These are phyloP conservation scores for Salpingoeca rosetta DNA, from an alignment of 78 protist species.

Conservation along the genomic window DNA sequence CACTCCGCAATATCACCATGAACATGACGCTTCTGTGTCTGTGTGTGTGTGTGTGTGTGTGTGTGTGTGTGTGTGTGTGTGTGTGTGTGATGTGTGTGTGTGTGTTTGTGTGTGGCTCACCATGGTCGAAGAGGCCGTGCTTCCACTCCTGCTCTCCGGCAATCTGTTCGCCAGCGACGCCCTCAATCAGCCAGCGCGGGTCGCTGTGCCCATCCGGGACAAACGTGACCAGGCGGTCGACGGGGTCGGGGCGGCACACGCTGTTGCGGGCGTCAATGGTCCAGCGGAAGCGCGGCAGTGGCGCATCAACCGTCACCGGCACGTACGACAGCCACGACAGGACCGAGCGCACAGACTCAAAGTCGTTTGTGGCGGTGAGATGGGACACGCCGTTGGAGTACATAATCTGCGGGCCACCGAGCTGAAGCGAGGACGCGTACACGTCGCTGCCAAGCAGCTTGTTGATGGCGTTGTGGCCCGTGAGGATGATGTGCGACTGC, in stretches of 20 bases:
- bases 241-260: constrained; percentile 39
- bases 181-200: constrained; percentile 74
- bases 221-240: constrained; percentile 54
- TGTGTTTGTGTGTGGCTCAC: too few species aligned
- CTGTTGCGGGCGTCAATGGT: not conserved
- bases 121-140: constrained; percentile 88
- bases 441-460: constrained; percentile 84
- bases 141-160: constrained; percentile 29
- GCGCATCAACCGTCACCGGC: constrained; percentile 31
- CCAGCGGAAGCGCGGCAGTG: constrained; percentile 39
- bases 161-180: constrained; percentile 10
- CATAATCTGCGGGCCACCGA: constrained; percentile 95
- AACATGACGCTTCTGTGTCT: too few species aligned
- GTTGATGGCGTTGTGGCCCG: constrained; percentile 92
- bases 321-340: constrained; percentile 80
- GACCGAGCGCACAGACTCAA: constrained; percentile 54
- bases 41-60: too few species aligned
- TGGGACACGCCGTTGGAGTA: constrained; percentile 91
- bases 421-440: constrained; percentile 82
- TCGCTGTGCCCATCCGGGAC: constrained; percentile 65
- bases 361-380: constrained; percentile 58
- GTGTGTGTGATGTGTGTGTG: too few species aligned
- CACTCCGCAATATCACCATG: too few species aligned
- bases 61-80: too few species aligned
- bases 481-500: constrained; percentile 78